phyloP scores from a whole-genome alignment of 352 stramenopile genomes.

The Phytophthora cryptogea region DNA sequence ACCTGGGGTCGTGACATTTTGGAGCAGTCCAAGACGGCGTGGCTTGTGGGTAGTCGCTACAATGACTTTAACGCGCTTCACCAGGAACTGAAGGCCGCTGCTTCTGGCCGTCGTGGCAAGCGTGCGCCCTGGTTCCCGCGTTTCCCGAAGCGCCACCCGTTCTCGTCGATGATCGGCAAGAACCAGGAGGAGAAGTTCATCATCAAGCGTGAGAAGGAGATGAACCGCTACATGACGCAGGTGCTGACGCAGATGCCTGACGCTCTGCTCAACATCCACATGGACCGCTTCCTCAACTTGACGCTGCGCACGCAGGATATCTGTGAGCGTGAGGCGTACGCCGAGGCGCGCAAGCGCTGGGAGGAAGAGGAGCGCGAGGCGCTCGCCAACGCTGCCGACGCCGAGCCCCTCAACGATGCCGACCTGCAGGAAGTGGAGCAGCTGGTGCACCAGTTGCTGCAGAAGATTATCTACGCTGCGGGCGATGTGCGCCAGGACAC shows the following conservation, averaged over 20 bases:
- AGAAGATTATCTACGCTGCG: constrained; percentile 90
- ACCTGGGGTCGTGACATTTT: constrained; percentile 90
- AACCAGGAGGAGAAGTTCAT: constrained; percentile 93
- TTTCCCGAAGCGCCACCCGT: constrained; percentile 90
- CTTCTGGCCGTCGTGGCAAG: constrained; percentile 83
- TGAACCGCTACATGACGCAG: constrained; percentile 92
- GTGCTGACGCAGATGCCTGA: constrained; percentile 91
- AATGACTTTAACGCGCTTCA: constrained; percentile 92
- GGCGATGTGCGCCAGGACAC: constrained; percentile 89
- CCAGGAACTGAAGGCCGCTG: constrained; percentile 87
- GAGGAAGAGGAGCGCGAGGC: constrained; percentile 89
- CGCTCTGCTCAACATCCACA: constrained; percentile 86
- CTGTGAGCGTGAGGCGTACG: constrained; percentile 87
- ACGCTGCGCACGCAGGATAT: constrained; percentile 88
- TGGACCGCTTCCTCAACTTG: constrained; percentile 91
- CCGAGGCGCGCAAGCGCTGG: constrained; percentile 86
- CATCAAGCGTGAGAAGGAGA: constrained; percentile 90
- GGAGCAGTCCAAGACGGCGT: constrained; percentile 88
- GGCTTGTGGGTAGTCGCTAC: constrained; percentile 88
- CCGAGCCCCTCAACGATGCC: constrained; percentile 85
- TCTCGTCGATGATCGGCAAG: constrained; percentile 91
- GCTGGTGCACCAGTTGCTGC: constrained; percentile 84
- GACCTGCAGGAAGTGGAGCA: constrained; percentile 90
- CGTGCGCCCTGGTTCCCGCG: constrained; percentile 89
- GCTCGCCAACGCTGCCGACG: constrained; percentile 82